Percentiles rank a stretch among this genome's conserved stretches.
These are phyloP conservation scores for Heliamphora exappendiculata DNA, from an alignment of 148 eudicot genomes.

Conservation along the genomic window DNA sequence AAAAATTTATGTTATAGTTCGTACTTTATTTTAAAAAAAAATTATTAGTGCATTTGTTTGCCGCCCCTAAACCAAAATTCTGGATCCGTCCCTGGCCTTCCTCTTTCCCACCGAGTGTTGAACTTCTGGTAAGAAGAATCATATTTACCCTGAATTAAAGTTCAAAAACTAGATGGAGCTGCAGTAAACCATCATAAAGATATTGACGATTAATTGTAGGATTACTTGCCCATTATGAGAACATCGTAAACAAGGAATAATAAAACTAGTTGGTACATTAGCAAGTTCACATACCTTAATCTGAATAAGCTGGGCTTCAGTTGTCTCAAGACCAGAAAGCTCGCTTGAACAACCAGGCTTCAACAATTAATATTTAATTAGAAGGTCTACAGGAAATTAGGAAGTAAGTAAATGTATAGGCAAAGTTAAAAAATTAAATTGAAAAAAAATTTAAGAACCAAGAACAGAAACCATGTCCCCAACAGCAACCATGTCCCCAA, in stretches of 20 bases:
- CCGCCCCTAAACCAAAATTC: no score
- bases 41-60: no score
- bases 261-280: not conserved
- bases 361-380: conserved; percentile 18
- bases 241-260: not conserved
- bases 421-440: not conserved
- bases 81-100: no score
- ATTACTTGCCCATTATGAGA: not conserved
- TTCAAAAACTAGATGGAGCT: no score
- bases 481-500: not conserved
- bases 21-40: no score
- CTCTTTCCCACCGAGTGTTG: no score
- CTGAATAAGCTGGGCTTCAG: conserved; percentile 71
- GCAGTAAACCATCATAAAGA: no score
- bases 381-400: not conserved
- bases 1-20: no score
- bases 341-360: conserved; percentile 97
- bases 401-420: not conserved
- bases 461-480: not conserved
- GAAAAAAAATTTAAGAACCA: not conserved
- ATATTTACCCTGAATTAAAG: no score
- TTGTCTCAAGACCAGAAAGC: conserved; percentile 54
- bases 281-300: conserved; percentile 48
- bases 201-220: no score
- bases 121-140: no score